Evolutionary conservation across 108 stramenopile species (phyloP), one percentile per base, ranked within the genome.

Genomic region (Cyclostephanos invisitatus): DNA sequence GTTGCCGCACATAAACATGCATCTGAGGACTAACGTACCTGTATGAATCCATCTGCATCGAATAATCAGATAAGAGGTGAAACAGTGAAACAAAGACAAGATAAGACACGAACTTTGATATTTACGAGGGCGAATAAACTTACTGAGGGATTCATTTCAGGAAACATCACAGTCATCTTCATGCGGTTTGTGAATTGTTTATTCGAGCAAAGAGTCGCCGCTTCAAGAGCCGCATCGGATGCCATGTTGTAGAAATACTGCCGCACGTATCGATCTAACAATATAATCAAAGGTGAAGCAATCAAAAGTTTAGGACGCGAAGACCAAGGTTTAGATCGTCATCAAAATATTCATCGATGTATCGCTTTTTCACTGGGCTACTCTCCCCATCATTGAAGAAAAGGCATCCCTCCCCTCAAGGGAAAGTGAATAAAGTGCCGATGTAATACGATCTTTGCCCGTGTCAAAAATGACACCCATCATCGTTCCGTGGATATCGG

Each of bases 191-290:
- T 78, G 17, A 89, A 75, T 38, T 84, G 80, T 46, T 80, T 83
- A 14, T 89, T 54, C 10, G 87, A 87, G 67, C 90, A 94, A 37
- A 82, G 49, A 32, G 87, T 59, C n/a, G 78, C 85, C 22, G 93
- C 93, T 38, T 94, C 83, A 36, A 87, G 63, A 18, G 83, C 77
- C 14, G 92, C 90, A 32, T 87, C 71, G 0, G 90, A 79, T 10
- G 87, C 90, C 84, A 88, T 83, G 20, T 88, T 81, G 58, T 93
- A 93, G 70, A 93, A 93, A 53, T 93, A 93, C 55, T 90, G 64
- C 24, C 92, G 82, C 10, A 93, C 90, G 72, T 82, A 93, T 21
- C 90, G 83, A 83, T 93, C 78, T 80, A 46, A 42, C 50, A 63
- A 42, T 55, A 6, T 55, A 17, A 14, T 12, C 18, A 14, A 58